Evolutionary conservation across 306 rosid species (phyloP), one percentile per base, ranked within the genome.

Genomic region (Parietaria judaica): DNA sequence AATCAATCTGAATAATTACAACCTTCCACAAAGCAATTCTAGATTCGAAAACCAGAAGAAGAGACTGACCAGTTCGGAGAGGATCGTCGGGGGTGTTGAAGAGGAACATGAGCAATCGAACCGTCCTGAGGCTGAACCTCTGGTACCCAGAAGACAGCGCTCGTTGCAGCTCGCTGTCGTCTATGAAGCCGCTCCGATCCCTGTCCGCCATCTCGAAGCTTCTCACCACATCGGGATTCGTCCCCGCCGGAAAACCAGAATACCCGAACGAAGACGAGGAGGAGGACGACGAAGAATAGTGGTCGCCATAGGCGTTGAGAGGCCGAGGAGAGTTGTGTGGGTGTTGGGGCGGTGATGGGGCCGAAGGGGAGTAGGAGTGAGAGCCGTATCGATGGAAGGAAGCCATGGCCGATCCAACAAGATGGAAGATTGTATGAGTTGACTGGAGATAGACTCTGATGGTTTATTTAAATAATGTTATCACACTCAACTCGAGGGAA

Each of bases 81-180:
- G 86, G 70, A 43, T 73, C 77, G 11, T 51, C 38, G 3, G 87
- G 86, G 17, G 71, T 79, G 53, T 79, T 79, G 79, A 88, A 91
- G 61, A 91, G 88, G 68, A 80, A 92, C 55, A 88, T 78, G 53
- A 92, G 95, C 55, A 92, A 77, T 4, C 98, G 87, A 75, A 88
- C 80, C 41, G 98, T 92, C n/a, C 88, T 45, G 5, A 82, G 72
- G 69, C 79, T 70, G 58, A 92, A 88, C 23, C 45, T 76, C 45
- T 85, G 95, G 64, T 83, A 92, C 2, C 79, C 82, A 67, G 86
- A 78, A 66, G 96, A 80, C 53, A 92, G 89, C 49, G 96, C 98
- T 66, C 71, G 87, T 47, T 83, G 98, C 72, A 92, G 72, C 51
- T 92, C 96, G 1, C 51, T 71, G 12, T 84, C 95, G 12, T 92